Percentiles rank a stretch among this genome's conserved stretches.
Conservation (phyloP, 768 basidiomycete genomes). For the Suillus brevipes region DNA sequence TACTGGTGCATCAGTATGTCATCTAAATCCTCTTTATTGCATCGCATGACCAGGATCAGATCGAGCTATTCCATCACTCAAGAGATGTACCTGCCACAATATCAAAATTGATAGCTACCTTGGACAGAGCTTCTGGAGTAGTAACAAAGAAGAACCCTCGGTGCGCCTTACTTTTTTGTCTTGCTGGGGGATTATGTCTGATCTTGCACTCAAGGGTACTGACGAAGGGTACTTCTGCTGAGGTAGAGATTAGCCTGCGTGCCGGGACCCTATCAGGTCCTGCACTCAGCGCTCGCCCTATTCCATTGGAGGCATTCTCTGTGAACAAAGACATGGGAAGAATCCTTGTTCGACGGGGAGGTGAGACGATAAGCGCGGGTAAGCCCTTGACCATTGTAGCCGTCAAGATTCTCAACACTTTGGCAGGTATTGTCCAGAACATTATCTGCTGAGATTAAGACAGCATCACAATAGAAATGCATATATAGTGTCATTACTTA, state of each 20-base stretch:
- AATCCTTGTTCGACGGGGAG: conserved; percentile 80
- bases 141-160: conserved; percentile 79
- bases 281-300: conserved; percentile 47
- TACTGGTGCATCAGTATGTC: conserved; percentile 74
- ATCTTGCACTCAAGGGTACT: conserved; percentile 58
- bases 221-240: conserved; percentile 81
- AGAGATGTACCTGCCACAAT: conserved; percentile 89
- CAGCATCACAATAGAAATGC: conserved; percentile 5
- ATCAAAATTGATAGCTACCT: conserved; percentile 70
- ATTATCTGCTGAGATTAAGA: conserved; percentile 30
- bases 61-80: conserved; percentile 95
- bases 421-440: conserved; percentile 45
- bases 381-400: conserved; percentile 14
- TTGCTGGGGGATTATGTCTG: conserved; percentile 6
- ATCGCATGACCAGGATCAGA: conserved; percentile 39
- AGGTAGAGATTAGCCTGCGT: conserved; percentile 80
- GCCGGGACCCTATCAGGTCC: conserved; percentile 50
- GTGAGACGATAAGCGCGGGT: conserved; percentile 96
- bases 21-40: not conserved
- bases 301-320: conserved; percentile 85
- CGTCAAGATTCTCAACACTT: conserved; percentile 7
- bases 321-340: conserved; percentile 96
- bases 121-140: conserved; percentile 78
- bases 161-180: conserved; percentile 40
- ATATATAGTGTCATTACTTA: conserved; percentile 7